Conservation (phyloP, 306 rosid genomes). For the Corylus avellana region DNA sequence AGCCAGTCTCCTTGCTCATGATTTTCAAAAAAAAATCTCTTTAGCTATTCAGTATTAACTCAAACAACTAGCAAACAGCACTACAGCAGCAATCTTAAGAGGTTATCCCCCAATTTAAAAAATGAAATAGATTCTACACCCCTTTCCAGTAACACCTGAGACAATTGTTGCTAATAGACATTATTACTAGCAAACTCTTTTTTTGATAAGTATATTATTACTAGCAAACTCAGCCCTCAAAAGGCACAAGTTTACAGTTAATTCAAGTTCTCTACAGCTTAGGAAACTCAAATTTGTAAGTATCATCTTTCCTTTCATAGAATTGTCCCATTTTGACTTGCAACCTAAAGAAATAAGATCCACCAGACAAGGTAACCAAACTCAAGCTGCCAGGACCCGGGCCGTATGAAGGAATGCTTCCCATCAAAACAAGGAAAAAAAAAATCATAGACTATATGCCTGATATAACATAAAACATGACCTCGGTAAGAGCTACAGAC, state of each 20-base stretch:
- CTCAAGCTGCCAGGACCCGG: not conserved
- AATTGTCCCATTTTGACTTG: not conserved
- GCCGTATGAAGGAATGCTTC: not conserved
- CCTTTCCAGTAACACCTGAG: not conserved
- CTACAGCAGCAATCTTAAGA: too few relatives aligned
- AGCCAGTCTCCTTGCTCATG: not conserved
- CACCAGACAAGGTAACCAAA: not conserved
- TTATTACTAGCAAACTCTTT: not conserved
- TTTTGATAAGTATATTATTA: not conserved
- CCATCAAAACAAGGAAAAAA: not conserved
- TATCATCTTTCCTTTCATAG: not conserved
- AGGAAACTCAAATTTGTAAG: not conserved
- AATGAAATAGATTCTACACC: too few relatives aligned
- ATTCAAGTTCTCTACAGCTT: conserved; percentile 4
- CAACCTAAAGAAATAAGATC: not conserved
- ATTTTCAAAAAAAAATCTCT: not conserved
- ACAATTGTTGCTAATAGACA: not conserved
- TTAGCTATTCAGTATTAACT: not conserved
- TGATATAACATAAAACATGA: not conserved
- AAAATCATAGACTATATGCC: not conserved
- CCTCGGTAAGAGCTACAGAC: not conserved
- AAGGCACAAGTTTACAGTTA: not conserved
- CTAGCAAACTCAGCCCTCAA: not conserved
- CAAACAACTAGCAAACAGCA: too few relatives aligned
- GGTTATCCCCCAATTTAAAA: not conserved